phyloP scores from a whole-genome alignment of 2,329 filamentous ascomycete species.

The Fusarium penzigii region DNA sequence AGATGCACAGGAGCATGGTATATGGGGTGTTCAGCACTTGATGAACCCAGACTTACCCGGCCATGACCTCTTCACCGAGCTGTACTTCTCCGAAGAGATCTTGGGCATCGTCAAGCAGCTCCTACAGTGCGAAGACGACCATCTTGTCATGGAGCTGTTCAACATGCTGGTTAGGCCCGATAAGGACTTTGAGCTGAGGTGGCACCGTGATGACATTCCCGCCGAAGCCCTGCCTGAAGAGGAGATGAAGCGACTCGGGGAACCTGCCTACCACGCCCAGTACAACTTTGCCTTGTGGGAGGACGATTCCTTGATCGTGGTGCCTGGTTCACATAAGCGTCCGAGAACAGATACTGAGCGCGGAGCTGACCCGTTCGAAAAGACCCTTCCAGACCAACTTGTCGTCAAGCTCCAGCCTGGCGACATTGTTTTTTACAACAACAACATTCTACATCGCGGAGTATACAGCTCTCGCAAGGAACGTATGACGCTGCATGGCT shows the following conservation, averaged over 20 bases:
- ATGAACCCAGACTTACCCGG: slow-evolving; percentile 71
- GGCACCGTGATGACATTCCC: slow-evolving; percentile 84
- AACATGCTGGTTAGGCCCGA: slow-evolving; percentile 81
- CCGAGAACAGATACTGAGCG: slow-evolving; percentile 71
- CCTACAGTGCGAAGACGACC: slow-evolving; percentile 56
- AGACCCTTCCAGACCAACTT: slow-evolving; percentile 61
- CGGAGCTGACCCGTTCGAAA: slow-evolving; percentile 64
- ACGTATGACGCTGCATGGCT: slow-evolving; percentile 72
- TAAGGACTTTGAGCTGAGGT: slow-evolving; percentile 70
- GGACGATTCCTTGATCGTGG: slow-evolving; percentile 71
- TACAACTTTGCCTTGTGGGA: slow-evolving; percentile 84
- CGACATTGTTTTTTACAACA: slow-evolving; percentile 86
- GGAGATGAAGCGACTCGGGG: slow-evolving; percentile 61
- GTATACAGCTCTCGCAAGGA: slow-evolving; percentile 61
- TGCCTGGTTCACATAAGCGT: slow-evolving; percentile 74
- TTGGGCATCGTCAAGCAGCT: slow-evolving; percentile 65
- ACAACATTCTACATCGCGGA: slow-evolving; percentile 80
- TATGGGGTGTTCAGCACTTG: slow-evolving; percentile 89
- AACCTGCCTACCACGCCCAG: slow-evolving; percentile 74
- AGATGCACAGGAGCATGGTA: slow-evolving; percentile 59
- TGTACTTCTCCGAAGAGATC: slow-evolving; percentile 72
- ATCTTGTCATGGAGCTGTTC: slow-evolving; percentile 83
- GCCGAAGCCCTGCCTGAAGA: slow-evolving; percentile 65
- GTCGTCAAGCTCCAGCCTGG: slow-evolving; percentile 69
- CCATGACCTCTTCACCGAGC: slow-evolving; percentile 60